Conservation (phyloP, 2,329 filamentous ascomycete species). For the Macrophomina pseudophaseolina region DNA sequence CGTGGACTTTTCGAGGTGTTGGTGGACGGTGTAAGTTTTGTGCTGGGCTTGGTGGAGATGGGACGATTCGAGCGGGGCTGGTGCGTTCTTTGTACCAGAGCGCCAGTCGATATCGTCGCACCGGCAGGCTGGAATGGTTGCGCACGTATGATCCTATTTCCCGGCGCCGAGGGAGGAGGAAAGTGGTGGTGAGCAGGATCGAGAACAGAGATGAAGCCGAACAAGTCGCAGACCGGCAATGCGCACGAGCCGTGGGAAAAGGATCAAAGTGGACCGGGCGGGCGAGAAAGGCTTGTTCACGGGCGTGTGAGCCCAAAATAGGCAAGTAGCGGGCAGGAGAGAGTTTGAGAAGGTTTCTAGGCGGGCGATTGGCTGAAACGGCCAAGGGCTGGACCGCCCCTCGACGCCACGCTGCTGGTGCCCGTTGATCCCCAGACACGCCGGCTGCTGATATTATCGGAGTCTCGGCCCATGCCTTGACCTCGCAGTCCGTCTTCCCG, state of each 20-base stretch:
- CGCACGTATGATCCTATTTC: slow-evolving; percentile 13
- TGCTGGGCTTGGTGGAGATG: background rate
- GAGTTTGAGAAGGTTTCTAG: slow-evolving; percentile 17
- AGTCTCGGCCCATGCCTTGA: background rate
- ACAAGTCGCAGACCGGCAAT: slow-evolving; percentile 4
- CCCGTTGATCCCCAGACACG: background rate
- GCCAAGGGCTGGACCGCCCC: slow-evolving; percentile 6
- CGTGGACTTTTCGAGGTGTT: background rate
- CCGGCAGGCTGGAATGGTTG: background rate
- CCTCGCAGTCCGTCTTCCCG: background rate
- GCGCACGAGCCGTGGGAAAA: background rate
- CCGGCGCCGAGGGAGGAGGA: background rate
- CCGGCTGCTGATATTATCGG: background rate
- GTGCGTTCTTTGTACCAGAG: background rate
- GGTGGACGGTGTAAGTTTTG: background rate
- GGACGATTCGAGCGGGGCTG: background rate
- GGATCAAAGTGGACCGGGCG: background rate
- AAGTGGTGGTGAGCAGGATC: background rate
- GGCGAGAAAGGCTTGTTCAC: background rate
- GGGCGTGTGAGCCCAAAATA: too few relatives aligned
- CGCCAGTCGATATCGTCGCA: background rate
- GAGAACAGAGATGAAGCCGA: background rate
- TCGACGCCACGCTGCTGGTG: background rate
- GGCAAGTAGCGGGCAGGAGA: slow-evolving; percentile 6
- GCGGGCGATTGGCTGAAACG: slow-evolving; percentile 4